Evolutionary conservation across 441 rosid species (phyloP), one percentile per base, ranked within the genome.

Genomic region (Jatropha podagrica): DNA sequence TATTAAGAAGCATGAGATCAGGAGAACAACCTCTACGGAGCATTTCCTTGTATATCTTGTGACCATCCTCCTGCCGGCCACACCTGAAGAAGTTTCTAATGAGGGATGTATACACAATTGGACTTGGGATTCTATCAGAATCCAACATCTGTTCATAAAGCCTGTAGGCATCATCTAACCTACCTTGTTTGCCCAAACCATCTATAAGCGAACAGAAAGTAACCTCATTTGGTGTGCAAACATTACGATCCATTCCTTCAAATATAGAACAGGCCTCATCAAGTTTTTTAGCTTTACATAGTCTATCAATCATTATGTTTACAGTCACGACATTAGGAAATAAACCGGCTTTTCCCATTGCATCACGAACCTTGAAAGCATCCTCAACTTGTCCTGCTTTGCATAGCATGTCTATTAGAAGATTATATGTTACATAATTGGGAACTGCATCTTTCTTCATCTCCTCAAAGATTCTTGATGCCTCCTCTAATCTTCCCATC

Each of bases 21-120:
- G 95, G 97, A 76, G 83, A 74, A 68, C 92, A 92, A 15, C 88
- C 97, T 27, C 82, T 83, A 26, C 69, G 76, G 48, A 88, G 78
- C 99, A 95, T 90, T 85, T 95, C 99, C 76, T 90, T 93, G 80
- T 88, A 95, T 73, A 92, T 85, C 90, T 95, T 95, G 86, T 95
- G 97, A 12, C 98, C 98, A 85, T 95, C 99, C 71, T 87, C 94
- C 82, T 89, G 91, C 83, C 98, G 85, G 48, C 94, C 90, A n/a
- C 79, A 78, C 75, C 75, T 90, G 85, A 95, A 95, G 82, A 93
- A 95, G 86, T 83, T 93, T 79, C 85, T 87, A 38, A 95, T 91
- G 42, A 93, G 94, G 77, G 93, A 91, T 48, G 98, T 93, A 79
- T 89, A 95, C 32, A 90, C 88, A 65, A 95, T 78, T 63, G 85